A percentile compares a stretch with the other conserved stretches of the same genome.
Conservation (phyloP, 2,329 filamentous ascomycete species). For the Paraphoma sp. region DNA sequence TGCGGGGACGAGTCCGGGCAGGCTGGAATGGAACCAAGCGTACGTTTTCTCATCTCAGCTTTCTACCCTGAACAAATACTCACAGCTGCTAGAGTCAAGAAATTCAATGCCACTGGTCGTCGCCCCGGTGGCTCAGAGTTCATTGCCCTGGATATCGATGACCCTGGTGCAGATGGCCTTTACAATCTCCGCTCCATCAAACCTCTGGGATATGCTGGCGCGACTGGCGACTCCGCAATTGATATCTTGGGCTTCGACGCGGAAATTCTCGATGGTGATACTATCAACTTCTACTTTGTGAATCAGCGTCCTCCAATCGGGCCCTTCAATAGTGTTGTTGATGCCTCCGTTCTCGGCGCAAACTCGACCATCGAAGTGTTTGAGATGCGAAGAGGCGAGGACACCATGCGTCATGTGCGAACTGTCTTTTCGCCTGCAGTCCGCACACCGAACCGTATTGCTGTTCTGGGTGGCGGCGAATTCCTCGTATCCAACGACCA, state of each 20-base stretch:
- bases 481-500: conserved; percentile 38
- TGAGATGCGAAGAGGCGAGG: conserved; percentile 26
- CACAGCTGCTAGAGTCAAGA: conserved; percentile 14
- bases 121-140: conserved; percentile 31
- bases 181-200: conserved; percentile 32
- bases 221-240: conserved; percentile 24
- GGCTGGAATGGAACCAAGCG: conserved; percentile 35
- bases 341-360: conserved; percentile 27
- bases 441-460: conserved; percentile 32
- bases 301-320: conserved; percentile 38
- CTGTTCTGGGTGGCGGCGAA: conserved; percentile 22
- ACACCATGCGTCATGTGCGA: conserved; percentile 30
- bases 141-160: conserved; percentile 37
- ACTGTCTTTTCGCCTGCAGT: conserved; percentile 27
- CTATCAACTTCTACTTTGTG: conserved; percentile 36
- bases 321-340: conserved; percentile 23
- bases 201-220: conserved; percentile 28
- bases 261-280: conserved; percentile 27
- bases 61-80: not conserved
- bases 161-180: conserved; percentile 27
- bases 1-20: conserved; percentile 22
- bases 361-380: conserved; percentile 38
- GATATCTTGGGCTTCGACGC: conserved; percentile 38
- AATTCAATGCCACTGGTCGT: conserved; percentile 29
- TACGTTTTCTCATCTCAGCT: conserved; percentile 9